These are phyloP conservation scores for Lumnitzera racemosa DNA, from an alignment of 345 rosid genomes.

Conservation along the genomic window DNA sequence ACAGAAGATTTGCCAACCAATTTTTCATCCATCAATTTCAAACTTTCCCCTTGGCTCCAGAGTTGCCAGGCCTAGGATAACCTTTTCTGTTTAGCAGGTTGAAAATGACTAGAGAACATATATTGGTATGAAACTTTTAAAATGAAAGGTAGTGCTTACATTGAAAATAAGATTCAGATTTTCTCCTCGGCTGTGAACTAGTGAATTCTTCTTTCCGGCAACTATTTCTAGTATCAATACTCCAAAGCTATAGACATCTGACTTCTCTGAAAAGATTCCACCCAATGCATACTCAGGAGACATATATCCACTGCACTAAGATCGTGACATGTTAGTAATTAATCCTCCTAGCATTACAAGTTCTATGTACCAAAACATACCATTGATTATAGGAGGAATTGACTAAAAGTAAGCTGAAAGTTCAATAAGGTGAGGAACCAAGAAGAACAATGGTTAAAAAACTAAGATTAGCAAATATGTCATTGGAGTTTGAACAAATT, in stretches of 20 bases:
- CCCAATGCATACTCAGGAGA: constrained; percentile 23
- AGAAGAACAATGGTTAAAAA: no score
- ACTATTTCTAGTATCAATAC: constrained; percentile 19
- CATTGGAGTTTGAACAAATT: no score
- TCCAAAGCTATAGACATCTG: constrained; percentile 25
- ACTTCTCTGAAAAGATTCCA: constrained; percentile 19
- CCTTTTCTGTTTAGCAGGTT: background rate
- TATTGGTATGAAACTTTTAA: no score
- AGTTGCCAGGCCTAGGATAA: constrained; percentile 5
- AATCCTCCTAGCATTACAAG: no score
- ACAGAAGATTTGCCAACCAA: background rate
- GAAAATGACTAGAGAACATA: no score
- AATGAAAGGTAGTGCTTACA: constrained; percentile 1
- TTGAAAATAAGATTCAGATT: constrained; percentile 8
- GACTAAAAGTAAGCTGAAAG: no score
- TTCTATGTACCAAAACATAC: no score
- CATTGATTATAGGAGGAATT: no score
- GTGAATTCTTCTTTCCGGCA: constrained; percentile 12
- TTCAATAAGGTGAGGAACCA: no score
- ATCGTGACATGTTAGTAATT: no score
- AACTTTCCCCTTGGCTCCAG: background rate
- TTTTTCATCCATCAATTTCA: constrained; percentile 1
- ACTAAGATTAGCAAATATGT: no score
- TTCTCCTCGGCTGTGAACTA: background rate
- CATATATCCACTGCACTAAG: constrained; percentile 18